These are phyloP conservation scores for Hypoxylon sp. DNA, from an alignment of 2,329 filamentous ascomycete species.

Conservation along the genomic window DNA sequence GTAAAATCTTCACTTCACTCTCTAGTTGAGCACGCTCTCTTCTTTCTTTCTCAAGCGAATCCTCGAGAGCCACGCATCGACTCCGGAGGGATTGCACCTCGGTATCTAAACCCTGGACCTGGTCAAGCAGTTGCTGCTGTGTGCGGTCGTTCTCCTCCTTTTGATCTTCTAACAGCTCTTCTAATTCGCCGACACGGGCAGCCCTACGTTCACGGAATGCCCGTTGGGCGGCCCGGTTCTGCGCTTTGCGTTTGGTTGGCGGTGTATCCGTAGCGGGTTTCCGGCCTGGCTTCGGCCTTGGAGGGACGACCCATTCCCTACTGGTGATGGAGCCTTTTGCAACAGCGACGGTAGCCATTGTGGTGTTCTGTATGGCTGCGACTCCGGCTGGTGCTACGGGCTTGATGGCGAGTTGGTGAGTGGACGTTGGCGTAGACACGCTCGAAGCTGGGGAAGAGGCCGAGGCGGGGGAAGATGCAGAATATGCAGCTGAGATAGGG, in stretches of 20 bases:
- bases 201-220: constrained; percentile 89
- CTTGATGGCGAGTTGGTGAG: constrained; percentile 42
- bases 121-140: constrained; percentile 65
- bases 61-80: constrained; percentile 69
- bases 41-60: constrained; percentile 67
- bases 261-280: constrained; percentile 95
- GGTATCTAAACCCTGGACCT: constrained; percentile 65
- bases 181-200: constrained; percentile 79
- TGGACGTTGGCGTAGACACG: constrained; percentile 41
- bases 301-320: constrained; percentile 87
- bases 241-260: constrained; percentile 90
- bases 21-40: constrained; percentile 52
- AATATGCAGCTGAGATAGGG: constrained; percentile 40
- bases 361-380: constrained; percentile 43
- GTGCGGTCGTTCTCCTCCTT: constrained; percentile 64
- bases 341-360: constrained; percentile 58
- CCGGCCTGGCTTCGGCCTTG: constrained; percentile 85
- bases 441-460: constrained; percentile 41
- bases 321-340: constrained; percentile 71
- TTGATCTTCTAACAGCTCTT: constrained; percentile 70
- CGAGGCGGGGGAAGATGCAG: constrained; percentile 42
- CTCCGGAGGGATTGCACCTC: constrained; percentile 72
- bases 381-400: constrained; percentile 31
- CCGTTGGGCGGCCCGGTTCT: constrained; percentile 91
- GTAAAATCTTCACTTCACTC: constrained; percentile 42